A percentile compares a stretch with the other conserved stretches of the same genome.
Evolutionary conservation across 1,284 basidiomycete species (phyloP).

Genomic region (Vanrija sp.): DNA sequence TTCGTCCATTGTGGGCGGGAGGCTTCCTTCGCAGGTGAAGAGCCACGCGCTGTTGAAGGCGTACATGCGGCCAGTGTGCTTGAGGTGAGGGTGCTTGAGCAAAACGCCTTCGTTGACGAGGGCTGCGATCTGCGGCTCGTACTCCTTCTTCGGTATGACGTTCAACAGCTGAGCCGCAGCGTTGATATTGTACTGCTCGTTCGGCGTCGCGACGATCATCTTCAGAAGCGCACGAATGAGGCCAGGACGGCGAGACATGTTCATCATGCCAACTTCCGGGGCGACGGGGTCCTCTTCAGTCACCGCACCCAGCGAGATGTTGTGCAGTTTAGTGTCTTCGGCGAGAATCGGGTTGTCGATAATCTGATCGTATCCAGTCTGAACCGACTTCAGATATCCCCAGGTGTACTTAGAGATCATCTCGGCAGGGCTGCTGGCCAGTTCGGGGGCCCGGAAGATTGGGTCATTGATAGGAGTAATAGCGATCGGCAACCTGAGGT

Average conservation of each 20-base stretch:
- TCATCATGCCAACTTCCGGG: neutral
- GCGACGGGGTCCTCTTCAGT: conserved; percentile 49
- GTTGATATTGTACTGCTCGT: conserved; percentile 61
- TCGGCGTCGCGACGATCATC: conserved; percentile 72
- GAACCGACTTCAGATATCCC: conserved; percentile 46
- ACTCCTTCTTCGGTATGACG: conserved; percentile 57
- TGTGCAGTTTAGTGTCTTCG: conserved; percentile 64
- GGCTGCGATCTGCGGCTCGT: conserved; percentile 52
- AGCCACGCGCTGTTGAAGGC: conserved; percentile 43
- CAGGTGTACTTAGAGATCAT: conserved; percentile 60
- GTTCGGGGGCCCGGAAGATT: conserved; percentile 15
- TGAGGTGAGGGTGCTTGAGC: conserved; percentile 10
- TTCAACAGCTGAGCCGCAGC: conserved; percentile 58
- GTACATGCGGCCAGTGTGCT: conserved; percentile 27
- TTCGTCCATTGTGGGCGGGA: conserved; percentile 61
- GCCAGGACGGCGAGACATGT: neutral
- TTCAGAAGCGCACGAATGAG: conserved; percentile 32
- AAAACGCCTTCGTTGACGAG: conserved; percentile 35
- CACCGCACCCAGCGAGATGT: conserved; percentile 57
- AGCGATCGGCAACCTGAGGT: conserved; percentile 53
- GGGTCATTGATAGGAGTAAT: conserved; percentile 8
- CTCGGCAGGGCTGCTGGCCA: conserved; percentile 47
- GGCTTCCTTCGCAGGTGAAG: conserved; percentile 53
- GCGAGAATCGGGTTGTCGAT: conserved; percentile 33
- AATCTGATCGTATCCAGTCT: conserved; percentile 58